Evolutionary conservation across 257 asterid genomes (phyloP).

Genomic region (Nyctanthes arbortristis): DNA sequence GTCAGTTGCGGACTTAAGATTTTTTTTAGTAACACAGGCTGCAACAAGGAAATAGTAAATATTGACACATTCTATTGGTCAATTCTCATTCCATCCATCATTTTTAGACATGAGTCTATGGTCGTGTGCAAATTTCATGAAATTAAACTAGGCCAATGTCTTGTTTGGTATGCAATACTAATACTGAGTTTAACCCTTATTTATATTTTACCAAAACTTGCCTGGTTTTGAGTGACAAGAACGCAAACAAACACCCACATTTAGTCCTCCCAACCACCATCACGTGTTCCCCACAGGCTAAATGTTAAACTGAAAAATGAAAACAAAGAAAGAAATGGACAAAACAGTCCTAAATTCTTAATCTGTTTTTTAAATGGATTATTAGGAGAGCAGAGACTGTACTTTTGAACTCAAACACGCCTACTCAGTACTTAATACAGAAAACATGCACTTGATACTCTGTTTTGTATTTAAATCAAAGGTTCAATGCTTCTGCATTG

Average conservation of each 20-base stretch:
- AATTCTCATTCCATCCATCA: no score
- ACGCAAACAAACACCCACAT: neutral
- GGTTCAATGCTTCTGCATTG: constrained; percentile 7
- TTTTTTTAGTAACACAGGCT: no score
- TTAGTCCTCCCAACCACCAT: neutral
- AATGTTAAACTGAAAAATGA: no score
- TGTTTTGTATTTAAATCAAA: neutral
- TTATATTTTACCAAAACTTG: constrained; percentile 48
- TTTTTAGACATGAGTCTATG: no score
- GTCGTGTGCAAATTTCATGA: neutral
- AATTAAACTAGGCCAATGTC: no score
- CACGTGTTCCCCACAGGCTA: neutral
- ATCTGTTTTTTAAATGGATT: neutral
- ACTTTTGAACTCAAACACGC: constrained; percentile 20
- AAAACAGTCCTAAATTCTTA: constrained; percentile 7
- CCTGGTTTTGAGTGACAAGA: constrained; percentile 27
- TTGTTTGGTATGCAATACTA: constrained; percentile 25
- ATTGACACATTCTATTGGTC: no score
- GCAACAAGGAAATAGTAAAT: no score
- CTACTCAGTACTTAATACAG: constrained; percentile 16
- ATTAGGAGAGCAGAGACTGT: constrained; percentile 16
- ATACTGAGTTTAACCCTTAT: neutral
- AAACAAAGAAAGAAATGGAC: constrained; percentile 11
- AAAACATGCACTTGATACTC: neutral
- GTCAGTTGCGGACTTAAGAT: no score